Base-by-base conservation (phyloP, 192 early-diverging fungal genomes). In the Coemansia interrupta region DNA sequence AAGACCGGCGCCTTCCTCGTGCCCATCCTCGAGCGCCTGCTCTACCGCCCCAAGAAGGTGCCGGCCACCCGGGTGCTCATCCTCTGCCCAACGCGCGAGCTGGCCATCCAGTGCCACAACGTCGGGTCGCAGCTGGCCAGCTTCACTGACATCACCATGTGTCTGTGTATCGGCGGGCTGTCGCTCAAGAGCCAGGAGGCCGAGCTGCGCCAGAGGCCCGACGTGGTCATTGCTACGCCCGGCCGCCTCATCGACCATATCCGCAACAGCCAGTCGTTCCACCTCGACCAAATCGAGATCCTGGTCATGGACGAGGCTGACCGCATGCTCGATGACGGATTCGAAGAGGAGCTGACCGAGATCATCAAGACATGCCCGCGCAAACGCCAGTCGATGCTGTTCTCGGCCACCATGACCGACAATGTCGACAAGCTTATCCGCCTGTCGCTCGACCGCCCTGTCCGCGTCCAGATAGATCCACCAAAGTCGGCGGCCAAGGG, bases 341-440 rank as follows among this genome's bases (percentile, higher is more conserved):
- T 99, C 70, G 83, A 89, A 12, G 94, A 87, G 59, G 97, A 99
- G 68, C 83, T 99, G 48, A 89, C 88, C 14, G 94, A 99, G 71
- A 97, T 99, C 71, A 83, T 99, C 66, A 89, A 88, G 51, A 52
- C 87, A 42, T 91, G 89, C 42, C 97, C 97, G 3, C 83, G 85
- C 55, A 84, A 82, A 43, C 85, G 97, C 46, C 97, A 99, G 68
- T 95, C 95, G 2, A 96, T 99, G 94, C 80, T 99, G 6, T 99
- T 99, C 77, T 99, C 97, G 22, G 97, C 97, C 18, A 99, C 97
- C 14, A 98, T 98, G 97, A 99, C 97, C 8, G 94, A 97, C 67
- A 94, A 96, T 58, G 89, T 96, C 29, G 94, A 99, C 61, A 89
- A 97, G 64, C 83, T 99, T 20, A 89, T 97, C 45, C 88, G 91